Base-by-base conservation (phyloP, 805 yeast genomes). In the Schizosaccharomyces japonicus region DNA sequence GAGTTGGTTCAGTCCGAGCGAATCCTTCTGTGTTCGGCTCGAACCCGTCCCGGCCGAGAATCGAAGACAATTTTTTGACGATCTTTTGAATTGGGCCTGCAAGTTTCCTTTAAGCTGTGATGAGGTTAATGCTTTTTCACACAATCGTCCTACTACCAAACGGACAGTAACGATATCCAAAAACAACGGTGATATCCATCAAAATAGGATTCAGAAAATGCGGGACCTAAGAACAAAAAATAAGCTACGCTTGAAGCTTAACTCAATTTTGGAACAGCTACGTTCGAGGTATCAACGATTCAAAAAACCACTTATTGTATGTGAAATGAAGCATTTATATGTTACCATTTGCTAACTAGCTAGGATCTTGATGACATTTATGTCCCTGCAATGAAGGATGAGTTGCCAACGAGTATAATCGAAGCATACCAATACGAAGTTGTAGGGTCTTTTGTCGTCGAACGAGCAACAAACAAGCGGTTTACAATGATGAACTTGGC, bases 251-350 rank as follows among this genome's bases (percentile, higher is more conserved):
- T 75, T 90, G 50, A 84, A 80, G 60, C 66, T 90, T 28, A 77
- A 93, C 4, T 85, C 81, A 0, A 63, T 90, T 36, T 80, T 90
- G 90, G 96, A 90, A 52, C 63, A 81, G 21, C 80, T 87, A 66
- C 84, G 85, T 58, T 75, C 67, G 50, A 69, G 95, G 45, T 90
- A 87, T 59, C 83, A 83, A 56, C 67, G 94, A 49, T 90, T 90
- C 66, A 78, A 77, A 56, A 90, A 85, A 56, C 96, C 98, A 0
- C 68, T 80, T 0, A 73, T 90, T 49, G 96, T 50, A 30, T 5
- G 52, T 50, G 19, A 32, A n/a, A n/a, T n/a, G n/a, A n/a, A n/a
- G 10, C 47, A 31, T 10, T 32, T 8, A 8, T 8, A 15, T 3
- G n/a, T 13, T 6, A 2, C 34, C 13, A n/a, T 30, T 17, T 15